Base-by-base conservation (phyloP, 768 basidiomycete species). In the Trametes cubensis region DNA sequence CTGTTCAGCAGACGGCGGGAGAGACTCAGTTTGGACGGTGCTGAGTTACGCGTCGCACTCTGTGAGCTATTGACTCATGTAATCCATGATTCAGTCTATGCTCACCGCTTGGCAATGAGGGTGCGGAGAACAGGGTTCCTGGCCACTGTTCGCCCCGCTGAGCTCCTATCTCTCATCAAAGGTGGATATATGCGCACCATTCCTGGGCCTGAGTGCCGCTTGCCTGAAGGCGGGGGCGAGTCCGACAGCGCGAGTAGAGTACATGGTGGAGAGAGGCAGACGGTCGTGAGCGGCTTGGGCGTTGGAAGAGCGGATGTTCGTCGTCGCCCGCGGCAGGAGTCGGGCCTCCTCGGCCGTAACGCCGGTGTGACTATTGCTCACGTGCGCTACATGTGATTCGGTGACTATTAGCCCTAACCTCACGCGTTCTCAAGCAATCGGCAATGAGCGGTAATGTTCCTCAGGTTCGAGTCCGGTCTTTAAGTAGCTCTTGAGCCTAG, bases 1-100 rank as follows among this genome's bases (percentile, higher is more conserved):
- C 39, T 78, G 72, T 11, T 80, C 77, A 0, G 85, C 81, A 0
- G 86, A 79, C 1, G 89, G 80, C 1, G 87, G 79, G 2, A 90
- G 65, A 0, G 90, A 87, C 69, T 89, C 75, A 0, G 85, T 88
- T 70, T 91, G 85, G 18, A 92, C 73, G 34, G 76, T 69, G 56
- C 89, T 68, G 17, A 3, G 30, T 28, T 88, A 40, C 1, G 2
- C n/a, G 23, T 28, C 40, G 57, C 28, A 46, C 18, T 49, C 4
- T 40, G 21, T 46, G 44, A 23, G 45, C 14, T 41, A 23, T 30
- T 8, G 6, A 23, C 15, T 15, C 6, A 44, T 25, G 6, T 26
- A 28, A 23, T 26, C 34, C n/a, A 26, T 25, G 7, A 0, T 28
- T 57, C 38, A 55, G n/a, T 21, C 8, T 34, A 34, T 44, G 57